These are phyloP conservation scores for Penicillium sp. DNA, from an alignment of 2,329 filamentous ascomycete genomes.

Conservation along the genomic window DNA sequence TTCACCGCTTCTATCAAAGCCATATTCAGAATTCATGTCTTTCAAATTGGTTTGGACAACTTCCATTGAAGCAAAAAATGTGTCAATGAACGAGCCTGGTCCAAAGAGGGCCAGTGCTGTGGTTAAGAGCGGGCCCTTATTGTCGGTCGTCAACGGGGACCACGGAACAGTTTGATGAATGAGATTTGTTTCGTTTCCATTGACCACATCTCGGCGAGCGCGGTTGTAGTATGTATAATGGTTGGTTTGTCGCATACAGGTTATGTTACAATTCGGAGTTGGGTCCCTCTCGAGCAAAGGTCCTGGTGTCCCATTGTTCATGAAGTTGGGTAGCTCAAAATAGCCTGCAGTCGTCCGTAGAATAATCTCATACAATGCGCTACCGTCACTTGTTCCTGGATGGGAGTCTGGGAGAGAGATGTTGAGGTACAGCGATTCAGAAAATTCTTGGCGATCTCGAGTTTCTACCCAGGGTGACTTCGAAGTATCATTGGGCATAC, in stretches of 20 bases:
- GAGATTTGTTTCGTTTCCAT: neutral
- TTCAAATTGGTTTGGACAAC: neutral
- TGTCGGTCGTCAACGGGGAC: neutral
- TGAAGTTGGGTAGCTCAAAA: constrained; percentile 39
- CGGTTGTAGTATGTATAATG: neutral
- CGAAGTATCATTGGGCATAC: constrained; percentile 33
- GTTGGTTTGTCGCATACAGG: neutral
- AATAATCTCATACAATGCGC: constrained; percentile 25
- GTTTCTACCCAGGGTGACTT: constrained; percentile 33
- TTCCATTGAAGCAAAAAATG: constrained; percentile 1
- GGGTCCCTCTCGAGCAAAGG: constrained; percentile 21
- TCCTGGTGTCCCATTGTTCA: constrained; percentile 29
- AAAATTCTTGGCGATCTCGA: constrained; percentile 35
- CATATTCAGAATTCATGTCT: neutral
- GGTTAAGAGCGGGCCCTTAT: constrained; percentile 29
- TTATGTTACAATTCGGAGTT: neutral
- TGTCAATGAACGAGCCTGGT: constrained; percentile 25
- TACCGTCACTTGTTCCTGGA: neutral
- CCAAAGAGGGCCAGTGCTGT: constrained; percentile 32
- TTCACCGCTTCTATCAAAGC: neutral
- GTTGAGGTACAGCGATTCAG: constrained; percentile 36
- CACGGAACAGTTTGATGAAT: constrained; percentile 3
- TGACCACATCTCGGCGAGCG: neutral
- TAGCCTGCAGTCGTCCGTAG: constrained; percentile 38
- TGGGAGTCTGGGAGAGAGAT: constrained; percentile 9